These are phyloP conservation scores for Sclerotinia sclerotiorum DNA, from an alignment of 2,329 filamentous ascomycete species.

Conservation along the genomic window DNA sequence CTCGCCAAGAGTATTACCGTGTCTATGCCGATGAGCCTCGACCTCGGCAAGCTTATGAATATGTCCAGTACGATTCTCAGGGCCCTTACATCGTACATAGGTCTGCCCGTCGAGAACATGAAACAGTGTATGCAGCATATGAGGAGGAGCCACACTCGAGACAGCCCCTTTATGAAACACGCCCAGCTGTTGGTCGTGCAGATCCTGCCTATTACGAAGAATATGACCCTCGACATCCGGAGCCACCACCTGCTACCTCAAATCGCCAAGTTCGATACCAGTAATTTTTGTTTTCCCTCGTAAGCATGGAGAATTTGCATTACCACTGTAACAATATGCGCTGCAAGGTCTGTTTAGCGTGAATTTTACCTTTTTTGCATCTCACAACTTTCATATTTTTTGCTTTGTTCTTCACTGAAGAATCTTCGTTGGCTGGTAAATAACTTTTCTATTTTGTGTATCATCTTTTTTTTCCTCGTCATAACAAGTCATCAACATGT, in stretches of 20 bases:
- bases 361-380: conserved; percentile 9
- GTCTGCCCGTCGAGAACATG: conserved; percentile 43
- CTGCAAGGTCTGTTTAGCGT: conserved; percentile 15
- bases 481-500: conserved; percentile 2
- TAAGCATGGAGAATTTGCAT: not conserved
- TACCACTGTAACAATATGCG: conserved; percentile 7
- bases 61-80: conserved; percentile 48
- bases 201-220: conserved; percentile 43
- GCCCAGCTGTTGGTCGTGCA: conserved; percentile 28
- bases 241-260: conserved; percentile 32
- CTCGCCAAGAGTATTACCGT: conserved; percentile 42
- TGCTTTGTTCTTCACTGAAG: conserved; percentile 12
- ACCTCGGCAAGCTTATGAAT: conserved; percentile 43
- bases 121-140: conserved; percentile 38
- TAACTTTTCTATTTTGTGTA: conserved; percentile 5
- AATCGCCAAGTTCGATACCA: conserved; percentile 36
- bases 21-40: conserved; percentile 40
- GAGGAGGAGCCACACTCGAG: conserved; percentile 35
- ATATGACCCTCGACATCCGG: conserved; percentile 48
- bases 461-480: not conserved
- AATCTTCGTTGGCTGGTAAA: conserved; percentile 12
- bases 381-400: not conserved
- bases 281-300: conserved; percentile 20
- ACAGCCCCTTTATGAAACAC: conserved; percentile 37
- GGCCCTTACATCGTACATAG: conserved; percentile 51